Evolutionary conservation across 371 early-diverging fungal species (phyloP), one percentile per base, ranked within the genome.

Genomic region (Mortierella sp.): DNA sequence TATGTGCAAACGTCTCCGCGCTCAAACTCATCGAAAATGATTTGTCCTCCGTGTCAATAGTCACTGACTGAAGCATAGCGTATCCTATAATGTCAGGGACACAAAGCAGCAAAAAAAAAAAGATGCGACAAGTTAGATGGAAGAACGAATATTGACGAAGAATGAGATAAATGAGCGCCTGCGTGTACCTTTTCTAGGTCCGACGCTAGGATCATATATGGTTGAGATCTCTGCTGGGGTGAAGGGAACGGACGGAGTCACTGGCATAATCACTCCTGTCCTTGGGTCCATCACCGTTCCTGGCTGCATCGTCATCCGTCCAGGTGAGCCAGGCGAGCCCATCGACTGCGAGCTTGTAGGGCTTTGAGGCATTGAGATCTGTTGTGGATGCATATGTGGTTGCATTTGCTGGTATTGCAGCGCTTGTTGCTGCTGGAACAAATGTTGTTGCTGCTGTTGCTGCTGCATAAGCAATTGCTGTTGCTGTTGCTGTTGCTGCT

Each of bases 301-400:
- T 12, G 43, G 34, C 49, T 72, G 72, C 34, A 67, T 41, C 21
- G 50, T 58, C 39, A 54, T 31, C 23, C 63, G 49, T 27, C 63
- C 55, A 9, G 75, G 75, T 2, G 75, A 75, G 46, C 75, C 78
- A 21, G 78, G 78, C 0, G 78, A 76, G 17, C 55, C 66, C 30
- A 69, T 57, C 15, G 78, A 42, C 30, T 69, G 76, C 19, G 70
- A 69, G 27, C 59, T 57, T 26, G 52, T 62, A 8, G 78, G 78
- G 41, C 78, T 76, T 26, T 70, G 70, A 34, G 78, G 65, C 17
- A 62, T 53, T 2, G 47, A 49, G 9, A 53, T 58, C 24, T 67
- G 64, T 26, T 50, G 69, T 24, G 50, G 75, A 31, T 59, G 75
- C 23, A 56, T 51, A 23, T 72, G 72, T 11, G 72, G 61, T 27